Base-by-base conservation (phyloP, 2,329 filamentous ascomycete species). In the Zymoseptoria brevis region DNA sequence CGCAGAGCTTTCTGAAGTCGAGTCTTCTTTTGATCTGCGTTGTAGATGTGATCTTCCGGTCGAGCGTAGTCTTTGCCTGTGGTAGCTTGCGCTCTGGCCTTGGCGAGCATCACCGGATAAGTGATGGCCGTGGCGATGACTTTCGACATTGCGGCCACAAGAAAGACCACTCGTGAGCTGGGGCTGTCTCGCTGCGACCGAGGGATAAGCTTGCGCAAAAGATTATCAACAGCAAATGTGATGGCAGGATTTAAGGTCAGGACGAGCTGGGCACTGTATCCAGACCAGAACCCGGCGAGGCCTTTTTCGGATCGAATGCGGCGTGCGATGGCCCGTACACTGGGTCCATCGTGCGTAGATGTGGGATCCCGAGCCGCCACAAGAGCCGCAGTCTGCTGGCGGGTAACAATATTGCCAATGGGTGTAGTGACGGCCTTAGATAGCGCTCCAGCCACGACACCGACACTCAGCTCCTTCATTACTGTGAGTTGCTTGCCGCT, bases 101-200 rank as follows among this genome's bases (percentile, higher is more conserved):
- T 93, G n/a, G 89, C 90, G 29, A 91, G 84, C 58, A 89, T 88
- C 72, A 96, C 87, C 0, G 92, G 92, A 70, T 96, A 96, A 0
- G 89, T 96, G 59, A 91, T 76, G 0, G 84, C 81, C 7, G 86
- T 89, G 0, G 90, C 90, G 22, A 87, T 76, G 0, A 86, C 86
- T 75, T 96, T 96, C 73, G 88, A 91, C 24, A 87, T 70, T 0
- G 90, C 90, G 0, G 91, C 90, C 9, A 88, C 72, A 1, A 88
- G 70, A 68, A 89, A 88, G 0, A 82, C 87, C 8, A 82, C 68
- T 50, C 74, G 74, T 0, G 83, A 74, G 0, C 81, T 79, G 0
- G 84, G 81, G 16, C 81, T 77, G 4, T 78, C 75, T 8, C 81
- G 76, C 66, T 77, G 80, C 48, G 78, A 75, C 7, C 77, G 75